Base-by-base conservation (phyloP, 768 basidiomycete species). In the Trametes meyenii region DNA sequence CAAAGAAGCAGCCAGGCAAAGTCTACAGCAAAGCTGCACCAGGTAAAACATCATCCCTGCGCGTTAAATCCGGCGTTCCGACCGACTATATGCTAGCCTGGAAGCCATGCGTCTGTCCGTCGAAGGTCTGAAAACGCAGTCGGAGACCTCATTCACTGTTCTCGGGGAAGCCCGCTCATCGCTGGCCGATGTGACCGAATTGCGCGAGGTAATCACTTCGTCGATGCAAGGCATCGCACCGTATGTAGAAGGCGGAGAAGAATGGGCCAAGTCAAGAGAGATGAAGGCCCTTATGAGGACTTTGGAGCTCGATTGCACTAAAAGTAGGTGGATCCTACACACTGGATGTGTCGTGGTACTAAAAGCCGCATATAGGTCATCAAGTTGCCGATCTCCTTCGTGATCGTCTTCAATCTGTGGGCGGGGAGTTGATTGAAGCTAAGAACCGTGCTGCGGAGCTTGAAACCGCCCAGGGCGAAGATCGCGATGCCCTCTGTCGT, bases 321-420 rank as follows among this genome's bases (percentile, higher is more conserved):
- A 64, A 29, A 63, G 72, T 71, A 45, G 56, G 66, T 51, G 19
- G 6, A 40, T 2, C 14, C 26, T 5, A 7, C 45, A 29, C 13
- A 17, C n/a, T 7, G 17, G 0, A 16, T 35, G 33, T 23, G 11
- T 38, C 38, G 14, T 48, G 5, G 5, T 10, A 23, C 43, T 17
- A 19, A 11, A 50, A 51, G 17, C 24, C 24, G 7, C 35, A 12
- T 19, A 13, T 44, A 82, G 81, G 79, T n/a, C 75, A 79, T 58
- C 79, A 82, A 69, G 81, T 82, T 40, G 73, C 77, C 29, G 79
- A 81, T 51, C 65, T 82, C n/a, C 73, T 82, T 5, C 80, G 81
- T 14, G 79, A 81, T 50, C 78, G 79, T 60, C 68, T 82, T 3
- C 74, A 79, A 42, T 70, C 69, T 19, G 74, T 80, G 62, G 76